Base-by-base conservation (phyloP, 2,329 filamentous ascomycete genomes). In the Colletotrichum echinochloae region DNA sequence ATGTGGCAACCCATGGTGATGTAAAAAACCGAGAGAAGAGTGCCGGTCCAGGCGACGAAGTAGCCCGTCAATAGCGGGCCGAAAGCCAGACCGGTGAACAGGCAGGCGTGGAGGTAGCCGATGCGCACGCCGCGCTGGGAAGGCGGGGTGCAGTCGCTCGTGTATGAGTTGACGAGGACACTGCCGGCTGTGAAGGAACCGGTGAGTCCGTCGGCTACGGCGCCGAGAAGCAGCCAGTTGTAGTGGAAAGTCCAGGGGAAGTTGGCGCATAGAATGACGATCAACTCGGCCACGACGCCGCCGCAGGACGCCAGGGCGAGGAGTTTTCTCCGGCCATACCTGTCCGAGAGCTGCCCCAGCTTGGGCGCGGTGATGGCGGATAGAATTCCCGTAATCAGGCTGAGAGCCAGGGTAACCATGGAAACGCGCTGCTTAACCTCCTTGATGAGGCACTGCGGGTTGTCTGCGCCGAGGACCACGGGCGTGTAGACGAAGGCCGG, bases 171-270 rank as follows among this genome's bases (percentile, higher is more conserved):
- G 28, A 90, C 91, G 68, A 97, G 83, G 26, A 91, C 83, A 55
- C 92, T 92, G 35, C 91, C 92, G 0, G 94, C 89, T 1, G 94
- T 97, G 78, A 98, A 97, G 0, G 95, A 97, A 9, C 96, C 96
- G 12, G 90, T 90, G 6, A 97, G 77, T 5, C 96, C 96, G 77
- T 99, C 96, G 55, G 95, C 85, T 12, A 93, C 84, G 44, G 91
- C 89, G 12, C 94, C 94, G 1, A 95, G 79, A 7, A 98, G 83
- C 28, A 99, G 83, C 88, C 93, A 92, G 65, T 92, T 90, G 76
- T 97, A 93, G 72, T 91, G 87, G 60, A 97, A 83, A 0, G 81
- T 82, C 14, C 94, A 89, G 0, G 94, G 92, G 74, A 89, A 94
- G 72, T 87, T 91, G 30, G 91, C 94, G 2, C 94, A 91, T 5